Conservation (phyloP, 495 filamentous ascomycete species). For the Sporormia fimetaria region DNA sequence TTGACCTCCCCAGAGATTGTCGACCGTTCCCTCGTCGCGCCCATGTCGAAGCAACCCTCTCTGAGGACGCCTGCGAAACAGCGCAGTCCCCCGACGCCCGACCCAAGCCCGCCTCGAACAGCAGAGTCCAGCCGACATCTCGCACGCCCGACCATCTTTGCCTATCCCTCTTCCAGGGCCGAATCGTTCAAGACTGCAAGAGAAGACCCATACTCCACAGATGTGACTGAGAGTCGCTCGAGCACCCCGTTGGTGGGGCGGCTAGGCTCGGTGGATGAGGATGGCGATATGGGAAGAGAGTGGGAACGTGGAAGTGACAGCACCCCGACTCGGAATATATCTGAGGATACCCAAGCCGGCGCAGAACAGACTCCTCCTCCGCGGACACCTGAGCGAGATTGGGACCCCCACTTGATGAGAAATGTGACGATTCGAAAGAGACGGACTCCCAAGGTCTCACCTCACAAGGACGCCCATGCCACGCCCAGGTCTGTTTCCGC, state of each 20-base stretch:
- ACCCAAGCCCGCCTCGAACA: slow-evolving; percentile 31
- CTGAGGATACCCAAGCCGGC: no score
- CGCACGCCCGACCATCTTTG: slow-evolving; percentile 11
- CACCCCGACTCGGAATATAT: slow-evolving; percentile 12
- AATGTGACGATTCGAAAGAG: slow-evolving; percentile 47
- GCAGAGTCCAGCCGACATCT: slow-evolving; percentile 18
- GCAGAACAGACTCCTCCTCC: no score
- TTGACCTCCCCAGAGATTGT: slow-evolving; percentile 20
- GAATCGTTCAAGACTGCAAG: slow-evolving; percentile 33
- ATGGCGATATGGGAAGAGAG: slow-evolving; percentile 16
- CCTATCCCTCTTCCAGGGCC: slow-evolving; percentile 29
- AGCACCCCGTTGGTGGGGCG: slow-evolving; percentile 21
- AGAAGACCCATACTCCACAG: slow-evolving; percentile 25
- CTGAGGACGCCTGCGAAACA: slow-evolving; percentile 28
- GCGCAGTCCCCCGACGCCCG: slow-evolving; percentile 31
- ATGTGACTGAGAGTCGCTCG: slow-evolving; percentile 18
- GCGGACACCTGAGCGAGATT: slow-evolving; percentile 40
- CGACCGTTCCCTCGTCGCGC: slow-evolving; percentile 15
- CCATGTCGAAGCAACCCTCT: slow-evolving; percentile 24
- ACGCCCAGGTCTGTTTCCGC: slow-evolving; percentile 5
- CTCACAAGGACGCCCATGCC: slow-evolving; percentile 11
- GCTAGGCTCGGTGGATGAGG: slow-evolving; percentile 6
- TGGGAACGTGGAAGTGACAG: slow-evolving; percentile 17
- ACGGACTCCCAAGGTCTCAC: slow-evolving; percentile 15
- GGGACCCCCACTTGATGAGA: slow-evolving; percentile 45